These are phyloP conservation scores for Eutypella sp. DNA, from an alignment of 2,329 filamentous ascomycete genomes.

Conservation along the genomic window DNA sequence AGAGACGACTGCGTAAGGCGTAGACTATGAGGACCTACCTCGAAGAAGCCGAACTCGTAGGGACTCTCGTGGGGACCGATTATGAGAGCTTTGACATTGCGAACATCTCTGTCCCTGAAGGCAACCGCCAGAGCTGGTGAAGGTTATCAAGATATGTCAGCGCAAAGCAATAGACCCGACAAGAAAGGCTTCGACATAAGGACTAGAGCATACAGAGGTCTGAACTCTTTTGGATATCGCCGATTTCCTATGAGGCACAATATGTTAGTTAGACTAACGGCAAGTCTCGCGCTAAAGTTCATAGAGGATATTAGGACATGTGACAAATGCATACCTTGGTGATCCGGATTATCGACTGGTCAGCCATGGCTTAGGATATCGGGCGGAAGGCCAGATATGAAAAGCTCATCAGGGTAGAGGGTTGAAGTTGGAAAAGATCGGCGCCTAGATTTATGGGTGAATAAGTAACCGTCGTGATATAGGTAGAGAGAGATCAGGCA, in stretches of 20 bases:
- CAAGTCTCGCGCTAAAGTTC: too few relatives aligned
- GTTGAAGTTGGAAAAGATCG: not conserved
- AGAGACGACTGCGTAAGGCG: not conserved
- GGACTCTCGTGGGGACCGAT: conserved; percentile 91
- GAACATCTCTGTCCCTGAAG: conserved; percentile 82
- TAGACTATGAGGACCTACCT: conserved; percentile 51
- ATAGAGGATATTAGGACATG: conserved; percentile 3
- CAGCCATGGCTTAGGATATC: conserved; percentile 52
- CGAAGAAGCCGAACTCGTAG: conserved; percentile 96
- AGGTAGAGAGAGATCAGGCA: too few relatives aligned
- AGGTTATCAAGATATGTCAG: conserved; percentile 14
- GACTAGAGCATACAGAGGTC: conserved; percentile 69
- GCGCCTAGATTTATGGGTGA: not conserved
- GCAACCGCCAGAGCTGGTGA: conserved; percentile 73
- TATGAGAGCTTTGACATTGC: conserved; percentile 81
- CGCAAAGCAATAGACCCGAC: too few relatives aligned
- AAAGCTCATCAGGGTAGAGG: too few relatives aligned
- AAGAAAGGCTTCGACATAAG: not conserved
- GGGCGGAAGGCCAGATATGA: too few relatives aligned
- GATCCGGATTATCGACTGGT: conserved; percentile 85
- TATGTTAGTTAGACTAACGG: conserved; percentile 30
- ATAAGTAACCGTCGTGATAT: too few relatives aligned
- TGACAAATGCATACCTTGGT: conserved; percentile 58
- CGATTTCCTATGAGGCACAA: conserved; percentile 61
- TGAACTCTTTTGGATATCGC: conserved; percentile 74